These are phyloP conservation scores for Pleodorina starrii DNA, from an alignment of 139 green algal species.

Conservation along the genomic window DNA sequence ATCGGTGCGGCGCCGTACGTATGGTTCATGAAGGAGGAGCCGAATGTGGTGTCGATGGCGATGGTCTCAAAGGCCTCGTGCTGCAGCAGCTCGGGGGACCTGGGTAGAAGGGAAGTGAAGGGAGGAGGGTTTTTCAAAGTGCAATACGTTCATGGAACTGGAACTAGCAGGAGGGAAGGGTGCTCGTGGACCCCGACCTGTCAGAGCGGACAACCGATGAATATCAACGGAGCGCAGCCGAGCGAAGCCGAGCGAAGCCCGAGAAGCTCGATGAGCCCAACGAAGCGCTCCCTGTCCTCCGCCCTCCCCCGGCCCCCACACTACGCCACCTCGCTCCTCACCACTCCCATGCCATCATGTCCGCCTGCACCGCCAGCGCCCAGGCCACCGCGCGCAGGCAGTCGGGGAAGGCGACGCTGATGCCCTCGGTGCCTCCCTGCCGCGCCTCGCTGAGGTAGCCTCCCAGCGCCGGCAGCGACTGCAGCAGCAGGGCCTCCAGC, in stretches of 20 bases:
- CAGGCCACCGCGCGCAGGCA: slow-evolving; percentile 9
- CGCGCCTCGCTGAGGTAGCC: slow-evolving; percentile 23
- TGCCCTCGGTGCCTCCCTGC: neutral
- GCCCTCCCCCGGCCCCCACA: too few species aligned
- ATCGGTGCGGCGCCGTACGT: neutral
- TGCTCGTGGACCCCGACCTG: too few species aligned
- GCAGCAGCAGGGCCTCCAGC: slow-evolving; percentile 31
- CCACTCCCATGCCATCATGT: slow-evolving; percentile 40
- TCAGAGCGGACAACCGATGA: too few species aligned
- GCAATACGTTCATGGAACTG: neutral
- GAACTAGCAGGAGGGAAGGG: neutral
- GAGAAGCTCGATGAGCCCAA: too few species aligned
- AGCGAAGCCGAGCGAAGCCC: too few species aligned
- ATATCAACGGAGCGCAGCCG: too few species aligned
- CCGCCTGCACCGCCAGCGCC: slow-evolving; percentile 33
- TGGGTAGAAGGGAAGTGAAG: neutral
- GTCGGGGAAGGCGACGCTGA: slow-evolving; percentile 21
- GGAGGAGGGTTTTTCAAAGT: neutral
- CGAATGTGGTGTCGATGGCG: neutral
- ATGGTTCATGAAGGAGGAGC: neutral
- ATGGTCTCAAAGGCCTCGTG: slow-evolving; percentile 27
- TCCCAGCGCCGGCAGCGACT: neutral
- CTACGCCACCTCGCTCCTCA: neutral
- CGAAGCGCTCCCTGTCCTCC: neutral
- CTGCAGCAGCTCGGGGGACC: slow-evolving; percentile 11